A percentile compares a stretch with the other conserved stretches of the same genome.
phyloP scores from a whole-genome alignment of 805 yeast genomes.

The Metschnikowia koreensis region DNA sequence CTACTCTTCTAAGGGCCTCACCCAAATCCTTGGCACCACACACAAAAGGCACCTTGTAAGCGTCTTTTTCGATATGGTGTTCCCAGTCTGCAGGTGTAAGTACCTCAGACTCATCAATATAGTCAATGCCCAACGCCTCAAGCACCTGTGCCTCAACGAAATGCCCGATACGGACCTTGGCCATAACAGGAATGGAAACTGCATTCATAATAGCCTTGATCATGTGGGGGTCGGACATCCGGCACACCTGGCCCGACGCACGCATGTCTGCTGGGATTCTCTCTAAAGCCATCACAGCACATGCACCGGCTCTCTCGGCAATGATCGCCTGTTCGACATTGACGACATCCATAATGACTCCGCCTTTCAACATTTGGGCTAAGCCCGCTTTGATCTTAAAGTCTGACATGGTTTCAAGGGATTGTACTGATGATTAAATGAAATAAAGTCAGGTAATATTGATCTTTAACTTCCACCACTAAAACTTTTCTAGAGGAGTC shows the following conservation, averaged over 20 bases:
- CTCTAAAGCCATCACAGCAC: slow-evolving; percentile 88
- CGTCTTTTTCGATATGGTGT: slow-evolving; percentile 58
- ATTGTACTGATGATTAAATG: not conserved
- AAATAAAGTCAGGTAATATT: not conserved
- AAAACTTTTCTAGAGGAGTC: not conserved
- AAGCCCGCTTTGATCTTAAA: slow-evolving; percentile 66
- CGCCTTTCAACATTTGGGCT: slow-evolving; percentile 84
- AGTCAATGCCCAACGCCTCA: slow-evolving; percentile 70
- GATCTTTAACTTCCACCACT: not conserved
- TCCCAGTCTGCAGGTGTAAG: slow-evolving; percentile 76
- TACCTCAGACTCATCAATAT: slow-evolving; percentile 82
- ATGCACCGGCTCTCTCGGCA: slow-evolving; percentile 83
- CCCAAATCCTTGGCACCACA: slow-evolving; percentile 83
- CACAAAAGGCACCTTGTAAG: slow-evolving; percentile 72
- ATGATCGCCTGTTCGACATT: slow-evolving; percentile 76
- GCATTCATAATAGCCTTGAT: slow-evolving; percentile 70
- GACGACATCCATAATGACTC: slow-evolving; percentile 73
- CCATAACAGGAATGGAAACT: slow-evolving; percentile 77
- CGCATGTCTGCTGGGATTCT: slow-evolving; percentile 85
- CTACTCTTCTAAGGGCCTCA: slow-evolving; percentile 74
- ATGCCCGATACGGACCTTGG: slow-evolving; percentile 83
- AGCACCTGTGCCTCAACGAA: slow-evolving; percentile 77
- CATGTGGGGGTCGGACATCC: slow-evolving; percentile 85
- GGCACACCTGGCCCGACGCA: slow-evolving; percentile 75
- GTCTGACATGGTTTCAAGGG: slow-evolving; percentile 8